Conservation (phyloP, 495 filamentous ascomycete genomes). For the Penicillium waksmanii region DNA sequence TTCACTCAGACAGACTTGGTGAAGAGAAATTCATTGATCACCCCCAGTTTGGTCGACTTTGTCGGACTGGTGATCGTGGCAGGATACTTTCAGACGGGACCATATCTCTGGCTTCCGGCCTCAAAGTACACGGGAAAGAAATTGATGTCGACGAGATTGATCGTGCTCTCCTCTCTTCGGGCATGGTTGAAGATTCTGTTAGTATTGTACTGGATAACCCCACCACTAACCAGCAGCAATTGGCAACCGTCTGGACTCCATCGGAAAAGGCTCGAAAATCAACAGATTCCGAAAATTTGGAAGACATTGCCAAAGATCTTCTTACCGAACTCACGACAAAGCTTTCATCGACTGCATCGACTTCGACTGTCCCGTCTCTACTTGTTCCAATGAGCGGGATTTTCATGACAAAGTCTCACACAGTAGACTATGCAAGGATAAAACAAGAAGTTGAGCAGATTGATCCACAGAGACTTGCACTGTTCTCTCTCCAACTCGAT, state of each 20-base stretch:
- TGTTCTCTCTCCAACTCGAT: constrained; percentile 25
- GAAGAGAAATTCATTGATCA: constrained; percentile 65
- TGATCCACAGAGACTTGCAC: constrained; percentile 24
- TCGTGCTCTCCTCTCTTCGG: constrained; percentile 48
- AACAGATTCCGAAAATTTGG: constrained; percentile 7
- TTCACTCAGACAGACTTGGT: background rate
- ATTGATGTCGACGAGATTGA: constrained; percentile 73
- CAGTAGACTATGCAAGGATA: constrained; percentile 59
- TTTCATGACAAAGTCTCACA: constrained; percentile 66
- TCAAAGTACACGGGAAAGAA: constrained; percentile 67
- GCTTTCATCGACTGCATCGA: constrained; percentile 74
- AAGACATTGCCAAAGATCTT: constrained; percentile 35
- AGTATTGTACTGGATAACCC: constrained; percentile 50
- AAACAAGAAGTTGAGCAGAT: constrained; percentile 32
- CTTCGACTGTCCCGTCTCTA: constrained; percentile 73
- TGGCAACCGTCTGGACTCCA: constrained; percentile 65
- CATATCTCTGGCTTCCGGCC: constrained; percentile 60
- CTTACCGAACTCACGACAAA: constrained; percentile 43
- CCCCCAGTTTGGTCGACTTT: constrained; percentile 65
- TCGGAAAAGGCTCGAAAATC: constrained; percentile 8
- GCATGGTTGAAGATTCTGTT: constrained; percentile 52
- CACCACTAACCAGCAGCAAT: constrained; percentile 35
- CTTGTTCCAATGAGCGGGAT: constrained; percentile 67
- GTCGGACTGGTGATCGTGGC: constrained; percentile 73
- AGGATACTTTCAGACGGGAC: constrained; percentile 71